These are phyloP conservation scores for Trichoderma cornu-damae DNA, from an alignment of 2,329 filamentous ascomycete species.

Conservation along the genomic window DNA sequence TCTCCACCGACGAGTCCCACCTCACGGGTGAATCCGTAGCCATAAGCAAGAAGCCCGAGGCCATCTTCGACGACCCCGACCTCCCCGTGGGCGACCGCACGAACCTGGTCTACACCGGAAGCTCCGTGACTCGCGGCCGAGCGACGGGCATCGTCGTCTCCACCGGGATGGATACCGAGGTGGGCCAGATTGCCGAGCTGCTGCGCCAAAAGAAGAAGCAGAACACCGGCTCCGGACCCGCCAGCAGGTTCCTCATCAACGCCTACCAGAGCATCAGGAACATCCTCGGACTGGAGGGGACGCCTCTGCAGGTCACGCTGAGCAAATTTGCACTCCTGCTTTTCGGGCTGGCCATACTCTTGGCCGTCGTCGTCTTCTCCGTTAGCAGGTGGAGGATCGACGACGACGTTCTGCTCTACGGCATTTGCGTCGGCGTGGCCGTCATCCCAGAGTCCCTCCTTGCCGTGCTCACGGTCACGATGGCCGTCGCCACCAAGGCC, in stretches of 20 bases:
- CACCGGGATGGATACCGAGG: constrained; percentile 69
- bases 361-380: constrained; percentile 58
- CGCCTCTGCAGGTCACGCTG: constrained; percentile 77
- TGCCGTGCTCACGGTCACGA: constrained; percentile 66
- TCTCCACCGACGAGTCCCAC: constrained; percentile 70
- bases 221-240: constrained; percentile 38
- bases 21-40: constrained; percentile 69
- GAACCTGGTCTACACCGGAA: constrained; percentile 68
- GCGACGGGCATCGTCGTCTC: constrained; percentile 63
- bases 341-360: constrained; percentile 63
- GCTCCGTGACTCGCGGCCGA: constrained; percentile 65
- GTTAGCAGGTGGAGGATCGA: constrained; percentile 50
- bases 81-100: constrained; percentile 63
- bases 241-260: constrained; percentile 41
- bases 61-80: constrained; percentile 46
- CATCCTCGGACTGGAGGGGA: constrained; percentile 65
- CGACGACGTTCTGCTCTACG: constrained; percentile 56
- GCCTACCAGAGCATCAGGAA: constrained; percentile 43
- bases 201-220: constrained; percentile 53
- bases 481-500: constrained; percentile 60
- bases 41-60: constrained; percentile 59
- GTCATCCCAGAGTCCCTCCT: constrained; percentile 64
- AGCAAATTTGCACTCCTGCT: constrained; percentile 79
- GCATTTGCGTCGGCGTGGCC: constrained; percentile 56
- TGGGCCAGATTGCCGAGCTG: constrained; percentile 69